Conservation (phyloP, 75 land plant genomes). For the Sequoiadendron giganteum region DNA sequence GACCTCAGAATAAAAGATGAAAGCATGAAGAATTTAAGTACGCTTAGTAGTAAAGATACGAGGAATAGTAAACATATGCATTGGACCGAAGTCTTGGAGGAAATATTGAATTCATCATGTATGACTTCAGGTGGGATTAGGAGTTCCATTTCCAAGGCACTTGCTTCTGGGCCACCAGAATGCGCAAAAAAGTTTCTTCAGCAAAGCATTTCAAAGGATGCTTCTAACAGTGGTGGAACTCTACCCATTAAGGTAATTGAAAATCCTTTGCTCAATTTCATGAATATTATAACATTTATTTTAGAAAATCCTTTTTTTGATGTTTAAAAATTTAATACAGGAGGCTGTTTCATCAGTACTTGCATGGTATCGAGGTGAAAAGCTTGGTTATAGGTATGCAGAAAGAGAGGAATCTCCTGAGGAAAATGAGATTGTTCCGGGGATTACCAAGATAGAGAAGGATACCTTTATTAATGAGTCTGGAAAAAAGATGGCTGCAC, state of each 20-base stretch:
- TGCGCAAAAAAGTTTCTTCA: neutral
- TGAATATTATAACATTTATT: neutral
- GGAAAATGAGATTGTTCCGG: neutral
- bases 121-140: constrained; percentile 4
- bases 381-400: neutral
- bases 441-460: neutral
- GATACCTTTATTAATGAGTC: neutral
- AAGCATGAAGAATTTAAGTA: neutral
- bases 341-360: constrained; percentile 11
- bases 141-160: constrained; percentile 10
- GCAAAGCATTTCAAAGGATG: constrained; percentile 6
- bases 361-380: neutral
- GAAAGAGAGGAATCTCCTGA: neutral
- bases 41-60: neutral
- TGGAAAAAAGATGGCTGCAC: neutral
- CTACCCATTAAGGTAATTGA: constrained; percentile 4
- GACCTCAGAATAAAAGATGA: neutral
- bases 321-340: constrained; percentile 2
- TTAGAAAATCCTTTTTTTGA: neutral
- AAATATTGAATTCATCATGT: neutral
- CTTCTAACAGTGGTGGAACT: neutral
- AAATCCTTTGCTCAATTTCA: neutral
- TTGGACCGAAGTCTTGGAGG: constrained; percentile 10
- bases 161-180: constrained; percentile 7
- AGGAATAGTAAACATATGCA: neutral